A percentile compares a stretch with the other conserved stretches of the same genome.
phyloP scores from a whole-genome alignment of 345 rosid species.

The Balakata baccata region DNA sequence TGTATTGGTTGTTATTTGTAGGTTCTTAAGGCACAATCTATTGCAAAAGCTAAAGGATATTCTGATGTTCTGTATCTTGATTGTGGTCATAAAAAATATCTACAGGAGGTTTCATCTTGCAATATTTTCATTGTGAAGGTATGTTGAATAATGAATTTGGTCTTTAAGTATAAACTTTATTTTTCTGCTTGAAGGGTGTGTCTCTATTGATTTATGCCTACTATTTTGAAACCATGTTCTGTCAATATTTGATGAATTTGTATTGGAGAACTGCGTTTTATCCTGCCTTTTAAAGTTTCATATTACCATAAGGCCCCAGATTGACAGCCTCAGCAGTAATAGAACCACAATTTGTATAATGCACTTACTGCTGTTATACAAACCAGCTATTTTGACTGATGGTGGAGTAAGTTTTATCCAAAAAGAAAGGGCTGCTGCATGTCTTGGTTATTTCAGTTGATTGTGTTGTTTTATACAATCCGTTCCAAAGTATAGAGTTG shows the following conservation, averaged over 20 bases:
- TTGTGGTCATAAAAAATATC: constrained; percentile 70
- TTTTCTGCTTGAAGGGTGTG: background rate
- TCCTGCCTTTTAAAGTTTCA: background rate
- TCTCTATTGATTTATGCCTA: constrained; percentile 3
- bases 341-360: background rate
- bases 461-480: too few species aligned
- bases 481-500: too few species aligned
- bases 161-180: background rate
- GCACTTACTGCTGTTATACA: background rate
- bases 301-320: background rate
- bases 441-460: too few species aligned
- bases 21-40: constrained; percentile 86
- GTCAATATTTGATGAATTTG: constrained; percentile 1
- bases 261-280: background rate
- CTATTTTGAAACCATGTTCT: background rate
- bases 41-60: constrained; percentile 80
- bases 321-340: background rate
- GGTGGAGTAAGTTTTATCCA: too few species aligned
- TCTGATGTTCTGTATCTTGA: constrained; percentile 93
- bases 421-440: too few species aligned
- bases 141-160: constrained; percentile 3
- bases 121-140: constrained; percentile 84
- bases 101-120: constrained; percentile 96
- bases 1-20: constrained; percentile 21
- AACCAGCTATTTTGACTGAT: background rate